phyloP scores from a whole-genome alignment of 208 protist species.

The Acanthamoeba healyi region DNA sequence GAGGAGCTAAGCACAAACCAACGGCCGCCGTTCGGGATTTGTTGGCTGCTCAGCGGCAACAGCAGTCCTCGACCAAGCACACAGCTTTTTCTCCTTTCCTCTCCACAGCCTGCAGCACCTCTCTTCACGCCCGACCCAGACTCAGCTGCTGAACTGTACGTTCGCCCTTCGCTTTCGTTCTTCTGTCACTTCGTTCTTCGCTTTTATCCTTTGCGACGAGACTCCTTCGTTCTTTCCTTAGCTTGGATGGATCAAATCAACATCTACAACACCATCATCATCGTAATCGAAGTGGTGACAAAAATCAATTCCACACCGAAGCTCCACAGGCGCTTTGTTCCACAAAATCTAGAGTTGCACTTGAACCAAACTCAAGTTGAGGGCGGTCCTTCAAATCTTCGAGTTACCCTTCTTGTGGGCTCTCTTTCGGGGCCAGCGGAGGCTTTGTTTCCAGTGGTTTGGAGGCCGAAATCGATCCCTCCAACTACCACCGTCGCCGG shows the following conservation, averaged over 20 bases:
- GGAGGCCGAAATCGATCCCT: too few species aligned
- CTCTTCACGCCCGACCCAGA: neutral
- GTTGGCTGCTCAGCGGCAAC: neutral
- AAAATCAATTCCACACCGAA: neutral
- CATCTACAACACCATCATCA: too few species aligned
- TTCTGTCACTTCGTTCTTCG: neutral
- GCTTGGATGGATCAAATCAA: too few species aligned
- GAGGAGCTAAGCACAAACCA: neutral
- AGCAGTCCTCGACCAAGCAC: neutral
- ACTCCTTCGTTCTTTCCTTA: too few species aligned
- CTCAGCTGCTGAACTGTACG: neutral
- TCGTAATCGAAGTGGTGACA: too few species aligned
- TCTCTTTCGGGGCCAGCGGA: too few species aligned
- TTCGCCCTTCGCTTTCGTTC: neutral
- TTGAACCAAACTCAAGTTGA: neutral
- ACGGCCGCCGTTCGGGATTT: neutral
- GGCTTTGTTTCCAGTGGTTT: too few species aligned
- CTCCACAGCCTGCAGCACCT: constrained; percentile 11
- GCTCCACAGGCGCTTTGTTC: neutral
- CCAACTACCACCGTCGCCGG: too few species aligned
- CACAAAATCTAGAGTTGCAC: neutral
- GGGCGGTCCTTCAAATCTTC: too few species aligned
- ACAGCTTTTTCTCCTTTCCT: neutral
- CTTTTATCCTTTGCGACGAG: neutral
- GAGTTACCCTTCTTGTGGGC: too few species aligned